Evolutionary conservation across 1,284 basidiomycete genomes (phyloP), one percentile per base, ranked within the genome.

Genomic region (Fomes fomentarius): DNA sequence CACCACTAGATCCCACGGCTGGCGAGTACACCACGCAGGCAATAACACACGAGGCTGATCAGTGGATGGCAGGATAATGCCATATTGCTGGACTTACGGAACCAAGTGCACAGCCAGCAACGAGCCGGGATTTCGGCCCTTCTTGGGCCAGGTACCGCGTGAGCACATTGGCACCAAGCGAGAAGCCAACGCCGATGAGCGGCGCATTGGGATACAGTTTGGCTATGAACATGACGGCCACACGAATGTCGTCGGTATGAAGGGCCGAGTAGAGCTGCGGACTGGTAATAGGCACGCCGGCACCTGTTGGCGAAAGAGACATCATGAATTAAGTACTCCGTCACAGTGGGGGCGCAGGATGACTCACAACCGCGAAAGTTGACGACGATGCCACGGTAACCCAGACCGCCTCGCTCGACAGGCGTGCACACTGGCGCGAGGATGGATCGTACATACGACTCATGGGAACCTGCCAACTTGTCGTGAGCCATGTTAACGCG

Each of bases 91-190:
- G 39, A 74, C 86, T 69, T 71, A 92, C 90, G 71, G 91, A 93
- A 63, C 83, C 95, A 25, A 98, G 75, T 19, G 85, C 85, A 69
- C 90, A 87, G 24, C 83, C 94, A 0, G 89, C 84, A 42, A 76
- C 77, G 17, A 99, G 74, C n/a, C 93, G 84, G 56, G 87, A 90
- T 9, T 76, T 66, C n/a, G 82, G 79, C 9, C 91, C 91, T 67
- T 96, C 90, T 71, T 97, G 89, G 6, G 92, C 94, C 45, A 96
- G 76, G 71, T 97, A 98, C 58, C 93, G 84, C n/a, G 93, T 89
- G 58, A 99, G 74, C 38, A 98, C 89, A 66, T 94, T 93, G 34
- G 95, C 93, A 47, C 96, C 97, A 42, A 99, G 83, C 3, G 94
- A 97, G 75, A 98, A 99, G 6, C 94, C 94, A 25, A 97, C 74